phyloP scores from a whole-genome alignment of 2,329 filamentous ascomycete species.

The Aspergillus ruber region DNA sequence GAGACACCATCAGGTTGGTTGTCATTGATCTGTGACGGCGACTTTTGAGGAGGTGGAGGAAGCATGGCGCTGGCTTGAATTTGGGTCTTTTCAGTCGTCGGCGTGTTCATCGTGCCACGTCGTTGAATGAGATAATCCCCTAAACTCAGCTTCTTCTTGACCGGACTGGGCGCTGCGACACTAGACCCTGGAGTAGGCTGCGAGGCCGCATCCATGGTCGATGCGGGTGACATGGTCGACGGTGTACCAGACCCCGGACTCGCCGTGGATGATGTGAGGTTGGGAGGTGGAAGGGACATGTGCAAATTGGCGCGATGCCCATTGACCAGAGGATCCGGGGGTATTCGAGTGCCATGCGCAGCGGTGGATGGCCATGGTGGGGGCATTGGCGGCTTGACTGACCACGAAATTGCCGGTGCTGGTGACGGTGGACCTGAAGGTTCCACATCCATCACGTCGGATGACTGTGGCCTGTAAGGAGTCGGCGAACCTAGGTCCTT shows the following conservation, averaged over 20 bases:
- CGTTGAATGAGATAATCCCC: conserved; percentile 43
- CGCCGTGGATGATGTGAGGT: conserved; percentile 13
- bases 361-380: conserved; percentile 33
- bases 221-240: conserved; percentile 22
- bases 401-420: conserved; percentile 8
- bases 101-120: conserved; percentile 34
- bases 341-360: conserved; percentile 31
- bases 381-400: conserved; percentile 15
- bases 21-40: conserved; percentile 11
- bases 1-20: conserved; percentile 6
- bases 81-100: conserved; percentile 36
- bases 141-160: conserved; percentile 46
- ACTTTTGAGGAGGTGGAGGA: conserved; percentile 15
- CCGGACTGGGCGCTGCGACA: conserved; percentile 39
- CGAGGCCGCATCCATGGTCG: conserved; percentile 18
- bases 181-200: conserved; percentile 21
- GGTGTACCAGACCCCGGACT: conserved; percentile 27
- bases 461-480: conserved; percentile 9
- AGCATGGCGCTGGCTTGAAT: conserved; percentile 19
- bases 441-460: background rate
- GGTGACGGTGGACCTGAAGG: background rate
- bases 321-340: conserved; percentile 6
- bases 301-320: conserved; percentile 18
- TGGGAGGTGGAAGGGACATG: conserved; percentile 22
- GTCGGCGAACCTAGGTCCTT: conserved; percentile 32